Base-by-base conservation (phyloP, 306 rosid species). In the Cicer yamashitae region DNA sequence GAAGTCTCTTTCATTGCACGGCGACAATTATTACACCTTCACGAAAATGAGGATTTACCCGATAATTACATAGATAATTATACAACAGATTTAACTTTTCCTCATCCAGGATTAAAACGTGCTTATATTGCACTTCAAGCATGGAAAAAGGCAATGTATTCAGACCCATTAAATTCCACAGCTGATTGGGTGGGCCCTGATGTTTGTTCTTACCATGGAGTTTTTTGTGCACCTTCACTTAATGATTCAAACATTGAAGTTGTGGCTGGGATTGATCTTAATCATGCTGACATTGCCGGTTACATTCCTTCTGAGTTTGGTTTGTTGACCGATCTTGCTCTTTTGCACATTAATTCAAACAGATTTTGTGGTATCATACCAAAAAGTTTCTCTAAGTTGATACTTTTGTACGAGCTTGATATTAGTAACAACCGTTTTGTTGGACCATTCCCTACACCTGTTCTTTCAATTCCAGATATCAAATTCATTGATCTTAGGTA, bases 271-370 rank as follows among this genome's bases (percentile, higher is more conserved):
- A 62, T 94, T 8, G 97, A 94, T 60, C 83, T 94, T 17, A 94
- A 91, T 82, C 84, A 86, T 7, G 98, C 87, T 2, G 96, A 94
- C 76, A 90, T 94, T 4, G 98, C 97, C 0, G 98, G 93, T 6
- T 85, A 80, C 67, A 81, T 94, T 10, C 96, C 96, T 5, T 14
- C 70, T 0, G 98, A 94, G 82, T 38, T 94, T 4, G 94, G 93
- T 44, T 57, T 88, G 8, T 50, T 94, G 52, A 66, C 88, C 0
- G 98, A 94, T 14, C 66, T 88, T 2, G 96, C 94, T 3, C 67
- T 91, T 9, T 59, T 91, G 37, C 98, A 94, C 65, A 71, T 94
- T 1, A 94, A 91, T 78, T 50, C 90, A 3, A 91, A 94, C 66
- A 80, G 97, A 71, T 94, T 91, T 25, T 94, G 97, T 10, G 96